Evolutionary conservation across 2,329 filamentous ascomycete species (phyloP), one percentile per base, ranked within the genome.

Genomic region (Venturia effusa): DNA sequence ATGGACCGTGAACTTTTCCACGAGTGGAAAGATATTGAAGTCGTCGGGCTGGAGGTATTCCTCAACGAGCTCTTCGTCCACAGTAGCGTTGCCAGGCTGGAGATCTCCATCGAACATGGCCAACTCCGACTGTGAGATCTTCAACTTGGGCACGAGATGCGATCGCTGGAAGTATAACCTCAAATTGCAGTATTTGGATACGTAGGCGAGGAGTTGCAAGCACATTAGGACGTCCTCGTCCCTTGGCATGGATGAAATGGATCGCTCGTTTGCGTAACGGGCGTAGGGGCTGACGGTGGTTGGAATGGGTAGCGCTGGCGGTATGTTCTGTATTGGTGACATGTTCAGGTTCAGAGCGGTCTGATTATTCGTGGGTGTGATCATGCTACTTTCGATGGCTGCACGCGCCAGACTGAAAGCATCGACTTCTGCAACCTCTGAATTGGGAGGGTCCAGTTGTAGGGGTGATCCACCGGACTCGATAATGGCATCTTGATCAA

Each of bases 181-280:
- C 37, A 99, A 84, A 70, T 96, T 95, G 81, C 94, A 97, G 77
- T 99, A 99, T 76, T 99, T 99, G 30, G 92, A 97, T 64, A 99
- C 93, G 74, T 99, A 99, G 19, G 94, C 94, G 57, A 99, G 83
- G 24, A 99, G 84, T 76, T 99, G 94, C 43, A 99, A 82, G 6
- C 94, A 97, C 93, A 99, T 97, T 67, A 99, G 81, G 2, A 99
- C 94, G 71, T 99, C 94, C 75, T 99, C 94, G 70, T 99, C 94
- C 61, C 94, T 86, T 11, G 94, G 94, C 89, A 97, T 96, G 13
- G 92, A 88, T 51, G 89, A 85, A 43, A 85, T 82, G 62, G 88
- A 85, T 43, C 88, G 87, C 69, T 96, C 89, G 61, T 91, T 83
- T 32, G 92, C 82, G 71, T 93, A 94, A 64, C 89, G 84, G 48